phyloP scores from a whole-genome alignment of 805 yeast species.

The Torulaspora microellipsoides region DNA sequence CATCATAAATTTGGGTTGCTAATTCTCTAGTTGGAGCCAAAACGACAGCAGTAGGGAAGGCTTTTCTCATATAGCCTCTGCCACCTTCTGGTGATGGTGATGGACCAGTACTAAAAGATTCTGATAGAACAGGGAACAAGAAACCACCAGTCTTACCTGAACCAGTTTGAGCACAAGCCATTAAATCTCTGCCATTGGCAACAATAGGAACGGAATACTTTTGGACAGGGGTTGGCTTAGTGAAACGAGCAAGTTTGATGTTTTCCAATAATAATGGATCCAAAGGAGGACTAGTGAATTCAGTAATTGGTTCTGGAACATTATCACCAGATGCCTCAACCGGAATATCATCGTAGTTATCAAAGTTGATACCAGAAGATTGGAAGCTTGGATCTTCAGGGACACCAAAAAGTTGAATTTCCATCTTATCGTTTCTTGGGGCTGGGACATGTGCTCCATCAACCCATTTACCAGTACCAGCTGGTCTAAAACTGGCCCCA shows the following conservation, averaged over 20 bases:
- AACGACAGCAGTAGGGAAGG: slow-evolving; percentile 89
- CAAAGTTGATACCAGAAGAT: slow-evolving; percentile 97
- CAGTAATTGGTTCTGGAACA: slow-evolving; percentile 88
- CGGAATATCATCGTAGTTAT: slow-evolving; percentile 97
- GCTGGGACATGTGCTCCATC: slow-evolving; percentile 89
- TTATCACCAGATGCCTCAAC: slow-evolving; percentile 95
- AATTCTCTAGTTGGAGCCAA: slow-evolving; percentile 99
- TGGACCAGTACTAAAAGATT: slow-evolving; percentile 87
- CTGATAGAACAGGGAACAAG: slow-evolving; percentile 93
- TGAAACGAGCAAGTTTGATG: slow-evolving; percentile 82
- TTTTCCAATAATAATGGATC: slow-evolving; percentile 82
- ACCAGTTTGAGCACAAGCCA: slow-evolving; percentile 98
- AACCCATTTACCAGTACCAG: slow-evolving; percentile 74
- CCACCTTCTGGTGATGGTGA: slow-evolving; percentile 45
- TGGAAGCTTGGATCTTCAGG: slow-evolving; percentile 59
- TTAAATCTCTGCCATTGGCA: slow-evolving; percentile 82
- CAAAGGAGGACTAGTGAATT: slow-evolving; percentile 89
- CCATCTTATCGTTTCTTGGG: slow-evolving; percentile 61
- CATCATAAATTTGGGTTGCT: slow-evolving; percentile 94
- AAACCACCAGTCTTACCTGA: slow-evolving; percentile 99
- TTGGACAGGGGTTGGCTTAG: slow-evolving; percentile 95
- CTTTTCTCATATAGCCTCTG: slow-evolving; percentile 58
- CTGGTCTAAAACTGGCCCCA: slow-evolving; percentile 21
- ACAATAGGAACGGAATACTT: slow-evolving; percentile 91
- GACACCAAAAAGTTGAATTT: slow-evolving; percentile 83